Percentiles rank a stretch among this genome's conserved stretches.
These are phyloP conservation scores for Leccinellum rugosiceps DNA, from an alignment of 768 basidiomycete species.

Conservation along the genomic window DNA sequence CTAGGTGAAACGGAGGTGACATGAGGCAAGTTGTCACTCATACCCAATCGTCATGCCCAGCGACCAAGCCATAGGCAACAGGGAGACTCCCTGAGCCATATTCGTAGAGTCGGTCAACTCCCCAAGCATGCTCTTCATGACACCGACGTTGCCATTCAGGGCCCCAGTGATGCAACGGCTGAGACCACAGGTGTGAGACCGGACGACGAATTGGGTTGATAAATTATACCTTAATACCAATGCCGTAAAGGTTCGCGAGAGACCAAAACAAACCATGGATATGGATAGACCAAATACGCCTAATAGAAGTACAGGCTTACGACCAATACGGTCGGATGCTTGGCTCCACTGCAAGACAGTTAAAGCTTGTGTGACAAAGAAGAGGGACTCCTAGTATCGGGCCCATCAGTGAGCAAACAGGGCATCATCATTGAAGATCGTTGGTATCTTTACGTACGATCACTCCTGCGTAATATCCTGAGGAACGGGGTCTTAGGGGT, in stretches of 20 bases:
- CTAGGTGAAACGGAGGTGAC: background rate
- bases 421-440: background rate
- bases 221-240: conserved; percentile 52
- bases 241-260: conserved; percentile 55
- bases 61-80: conserved; percentile 35
- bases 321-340: conserved; percentile 46
- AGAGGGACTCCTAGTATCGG: conserved; percentile 41
- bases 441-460: conserved; percentile 35
- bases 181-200: conserved; percentile 5
- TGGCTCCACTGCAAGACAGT: conserved; percentile 48
- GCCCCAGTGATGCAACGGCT: conserved; percentile 64
- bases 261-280: conserved; percentile 61
- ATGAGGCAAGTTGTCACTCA: background rate
- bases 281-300: conserved; percentile 38
- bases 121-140: conserved; percentile 71
- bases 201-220: background rate
- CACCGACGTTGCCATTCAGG: conserved; percentile 59
- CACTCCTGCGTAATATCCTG: conserved; percentile 48
- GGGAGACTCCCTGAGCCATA: conserved; percentile 37
- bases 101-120: conserved; percentile 65
- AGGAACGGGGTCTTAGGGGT: background rate
- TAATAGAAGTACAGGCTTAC: conserved; percentile 46
- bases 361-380: too few species aligned
- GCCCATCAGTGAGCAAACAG: background rate
- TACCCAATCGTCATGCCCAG: conserved; percentile 35